Conservation (phyloP, 2,329 filamentous ascomycete genomes). For the Curvularia eragrostidis region DNA sequence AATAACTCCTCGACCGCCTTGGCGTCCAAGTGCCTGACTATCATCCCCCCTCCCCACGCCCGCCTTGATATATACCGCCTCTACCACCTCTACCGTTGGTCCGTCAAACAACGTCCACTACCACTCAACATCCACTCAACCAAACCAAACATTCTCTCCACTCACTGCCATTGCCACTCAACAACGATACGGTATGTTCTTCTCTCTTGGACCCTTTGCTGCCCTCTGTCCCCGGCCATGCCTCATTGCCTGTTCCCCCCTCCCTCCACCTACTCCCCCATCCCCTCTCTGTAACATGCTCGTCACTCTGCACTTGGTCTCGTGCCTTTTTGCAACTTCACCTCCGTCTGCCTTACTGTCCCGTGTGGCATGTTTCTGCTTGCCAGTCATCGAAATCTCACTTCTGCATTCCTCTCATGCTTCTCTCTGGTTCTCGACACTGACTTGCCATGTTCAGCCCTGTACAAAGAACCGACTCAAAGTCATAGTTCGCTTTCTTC, state of each 20-base stretch:
- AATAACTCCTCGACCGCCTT: conserved; percentile 45
- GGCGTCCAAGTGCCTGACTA: conserved; percentile 35
- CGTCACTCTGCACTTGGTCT: neutral
- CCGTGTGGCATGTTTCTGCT: conserved; percentile 9
- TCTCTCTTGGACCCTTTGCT: neutral
- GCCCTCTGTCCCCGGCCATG: neutral
- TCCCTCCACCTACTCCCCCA: too few species aligned
- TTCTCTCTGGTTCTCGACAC: neutral
- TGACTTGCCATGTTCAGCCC: neutral
- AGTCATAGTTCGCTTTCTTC: conserved; percentile 6
- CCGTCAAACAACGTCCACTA: conserved; percentile 27
- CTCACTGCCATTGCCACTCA: neutral
- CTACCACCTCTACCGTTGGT: conserved; percentile 40
- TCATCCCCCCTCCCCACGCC: conserved; percentile 34
- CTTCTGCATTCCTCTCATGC: neutral
- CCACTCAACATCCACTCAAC: conserved; percentile 19
- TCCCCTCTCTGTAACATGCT: neutral
- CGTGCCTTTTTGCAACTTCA: neutral
- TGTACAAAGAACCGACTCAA: neutral
- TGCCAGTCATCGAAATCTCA: neutral
- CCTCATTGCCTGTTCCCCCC: neutral
- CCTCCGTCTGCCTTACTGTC: neutral
- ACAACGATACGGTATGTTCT: neutral
- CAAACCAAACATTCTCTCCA: conserved; percentile 1
- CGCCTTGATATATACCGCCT: conserved; percentile 46